Base-by-base conservation (phyloP, 176 grass and related monocot species). In the Ensete ventricosum region DNA sequence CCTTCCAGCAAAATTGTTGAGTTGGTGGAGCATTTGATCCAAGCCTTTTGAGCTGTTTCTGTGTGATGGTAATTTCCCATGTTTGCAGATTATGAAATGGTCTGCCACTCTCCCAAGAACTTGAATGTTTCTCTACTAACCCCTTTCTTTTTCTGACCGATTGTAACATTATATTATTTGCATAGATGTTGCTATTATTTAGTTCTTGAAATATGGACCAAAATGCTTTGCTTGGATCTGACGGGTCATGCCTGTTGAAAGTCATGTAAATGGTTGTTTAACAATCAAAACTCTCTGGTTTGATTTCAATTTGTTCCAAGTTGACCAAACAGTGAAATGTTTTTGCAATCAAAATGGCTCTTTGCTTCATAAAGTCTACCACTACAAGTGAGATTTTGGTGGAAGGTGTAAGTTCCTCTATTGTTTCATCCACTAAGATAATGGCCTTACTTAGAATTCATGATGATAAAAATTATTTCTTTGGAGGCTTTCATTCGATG, bases 141-240 rank as follows among this genome's bases (percentile, higher is more conserved):
- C 24, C 34, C 34, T 43, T 34, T 43, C 34, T 25, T 9, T 19
- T 64, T 19, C 53, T 14, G 59, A 27, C 55, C 12, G 16, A 70
- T 48, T 70, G 67, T 70, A 79, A 65, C 43, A 55, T 70, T 54
- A 58, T 54, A 34, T 79, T 59, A 25, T 57, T 20, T 50, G 20
- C 34, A 43, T 50, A 50, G 52, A 52, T 14, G 63, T 43, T 43
- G 79, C 52, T 53, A 49, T 60, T 53, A 62, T 70, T 14, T 70
- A 48, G 67, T 25, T 50, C 49, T 70, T 19, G 6, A 12, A 48
- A 17, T 17, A 70, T 70, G 24, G 7, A 34, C 16, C 49, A 25
- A 17, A 14, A 25, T 70, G 34, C 67, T 50, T 48, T 17, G 3
- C 3, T 14, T 13, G 29, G 29, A 11, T 27, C 11, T 26, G 65